Evolutionary conservation across 345 rosid genomes (phyloP), one percentile per base, ranked within the genome.

Genomic region (Eucalyptus regnans): DNA sequence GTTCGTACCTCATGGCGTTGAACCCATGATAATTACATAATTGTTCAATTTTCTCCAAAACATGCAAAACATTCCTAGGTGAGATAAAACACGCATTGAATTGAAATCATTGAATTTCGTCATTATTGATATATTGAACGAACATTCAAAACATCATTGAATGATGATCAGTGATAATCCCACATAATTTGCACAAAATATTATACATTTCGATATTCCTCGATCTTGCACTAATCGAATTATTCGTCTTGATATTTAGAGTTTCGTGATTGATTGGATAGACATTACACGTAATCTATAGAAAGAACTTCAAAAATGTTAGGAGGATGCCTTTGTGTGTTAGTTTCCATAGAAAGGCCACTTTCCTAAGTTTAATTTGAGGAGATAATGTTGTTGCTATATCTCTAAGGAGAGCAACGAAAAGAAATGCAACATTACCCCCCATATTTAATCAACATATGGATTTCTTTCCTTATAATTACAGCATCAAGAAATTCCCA

Each of bases 171-270:
- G 1, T 31, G 79, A 31, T 0, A 3, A 66, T 66, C 79, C 79
- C 41, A 66, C 12, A 15, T 66, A 6, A 68, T 9, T 23, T 56
- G 71, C 71, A 29, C 37, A 64, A 64, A 64, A 64, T 64, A 9
- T 16, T 31, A 3, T 31, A 16, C 2, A 66, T 66, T 66, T 27
- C 68, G 7, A 12, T 5, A 3, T 27, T 62, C n/a, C 7, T 62
- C 0, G 4, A 60, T 62, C 31, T 27, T 27, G 13, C 8, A 0
- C 1, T 27, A 62, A 62, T 27, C 2, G 8, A 62, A 62, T 62
- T 62, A 12, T 62, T 12, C 3, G 1, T 12, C 68, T 25, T 22
- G 15, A 62, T 27, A 62, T 12, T 29, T 29, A 15, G 23, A 2
- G 43, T 66, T 66, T 43, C 43, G 9, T 31, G 22, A 68, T 33